Evolutionary conservation across 352 stramenopile species (phyloP), one percentile per base, ranked within the genome.

Genomic region (Phytophthora meadii): DNA sequence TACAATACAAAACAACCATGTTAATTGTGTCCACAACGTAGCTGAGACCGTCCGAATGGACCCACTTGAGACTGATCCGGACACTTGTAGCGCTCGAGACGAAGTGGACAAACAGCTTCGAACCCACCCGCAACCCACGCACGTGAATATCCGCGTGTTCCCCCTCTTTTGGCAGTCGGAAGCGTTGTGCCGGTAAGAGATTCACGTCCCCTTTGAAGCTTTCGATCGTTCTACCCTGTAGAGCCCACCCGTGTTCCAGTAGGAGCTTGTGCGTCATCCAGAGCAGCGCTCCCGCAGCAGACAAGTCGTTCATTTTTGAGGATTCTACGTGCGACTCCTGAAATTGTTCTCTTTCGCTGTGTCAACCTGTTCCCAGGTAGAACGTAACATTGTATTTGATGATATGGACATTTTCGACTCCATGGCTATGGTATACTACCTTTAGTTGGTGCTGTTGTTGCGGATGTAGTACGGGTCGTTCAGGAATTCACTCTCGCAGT

Each of bases 401-500:
- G n/a, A 9, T 47, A 36, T 32, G 28, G 28, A 32, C 12, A 34
- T 22, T 22, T 30, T 49, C 10, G 5, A 49, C 28, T 49, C 15
- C 17, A 3, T 48, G 5, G 5, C 19, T 41, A 41, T 42, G 37
- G n/a, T 22, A 47, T 47, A 47, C 41, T 47, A 36, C 30, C 9
- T 34, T 36, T 76, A 76, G 72, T 61, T 76, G 48, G 54, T 72
- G 48, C 40, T 64, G 40, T 70, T 64, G 40, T 72, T 70, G 17
- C 54, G 32, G 61, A 82, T 69, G 52, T 82, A 89, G 58, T 86
- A 92, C 25, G 76, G 50, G 30, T 69, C 45, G 30, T 76, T 42
- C 57, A 86, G 68, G 64, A 74, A 84, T 52, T 85, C 70, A 6
- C 57, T 64, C 4, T 77, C 48, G 61, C 84, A 92, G 74, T 88